These are phyloP conservation scores for Serpula lacrymans DNA, from an alignment of 768 basidiomycete species.

Conservation along the genomic window DNA sequence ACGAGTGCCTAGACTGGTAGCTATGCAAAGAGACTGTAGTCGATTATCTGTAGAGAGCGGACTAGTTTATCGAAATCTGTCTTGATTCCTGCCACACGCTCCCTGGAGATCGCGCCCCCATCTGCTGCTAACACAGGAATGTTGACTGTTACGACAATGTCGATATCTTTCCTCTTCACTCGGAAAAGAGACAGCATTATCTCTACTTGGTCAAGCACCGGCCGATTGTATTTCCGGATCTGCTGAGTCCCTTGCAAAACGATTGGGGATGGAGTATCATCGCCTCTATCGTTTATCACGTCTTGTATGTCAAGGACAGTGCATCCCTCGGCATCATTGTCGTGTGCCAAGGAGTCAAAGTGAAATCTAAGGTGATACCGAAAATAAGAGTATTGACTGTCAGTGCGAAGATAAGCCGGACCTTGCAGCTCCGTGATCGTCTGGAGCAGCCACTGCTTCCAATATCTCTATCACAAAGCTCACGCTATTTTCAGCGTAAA, in stretches of 20 bases:
- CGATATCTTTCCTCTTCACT: conserved; percentile 63
- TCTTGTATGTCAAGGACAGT: conserved; percentile 40
- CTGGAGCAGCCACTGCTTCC: conserved; percentile 58
- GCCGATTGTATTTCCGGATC: conserved; percentile 74
- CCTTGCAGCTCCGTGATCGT: conserved; percentile 66
- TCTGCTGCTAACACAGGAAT: conserved; percentile 56
- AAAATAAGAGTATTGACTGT: conserved; percentile 5
- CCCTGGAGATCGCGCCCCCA: conserved; percentile 40
- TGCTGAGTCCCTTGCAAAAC: conserved; percentile 66
- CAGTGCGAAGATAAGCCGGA: conserved; percentile 35
- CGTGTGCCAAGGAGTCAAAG: conserved; percentile 86
- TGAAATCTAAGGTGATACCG: conserved; percentile 67
- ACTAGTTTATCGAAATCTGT: conserved; percentile 54
- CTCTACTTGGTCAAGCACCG: conserved; percentile 59
- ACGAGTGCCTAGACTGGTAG: no score
- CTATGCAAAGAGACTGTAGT: conserved; percentile 71
- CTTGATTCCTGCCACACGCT: conserved; percentile 26
- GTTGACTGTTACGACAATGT: conserved; percentile 85
- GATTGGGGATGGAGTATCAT: conserved; percentile 55
- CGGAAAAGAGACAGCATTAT: conserved; percentile 84
- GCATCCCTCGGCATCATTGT: conserved; percentile 61
- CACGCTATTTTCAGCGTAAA: conserved; percentile 62
- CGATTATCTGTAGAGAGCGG: conserved; percentile 58
- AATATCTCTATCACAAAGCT: conserved; percentile 87
- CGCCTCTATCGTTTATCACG: conserved; percentile 39